A percentile compares a stretch with the other conserved stretches of the same genome.
These are phyloP conservation scores for Holtermannia corniformis DNA, from an alignment of 768 basidiomycete genomes.

Conservation along the genomic window DNA sequence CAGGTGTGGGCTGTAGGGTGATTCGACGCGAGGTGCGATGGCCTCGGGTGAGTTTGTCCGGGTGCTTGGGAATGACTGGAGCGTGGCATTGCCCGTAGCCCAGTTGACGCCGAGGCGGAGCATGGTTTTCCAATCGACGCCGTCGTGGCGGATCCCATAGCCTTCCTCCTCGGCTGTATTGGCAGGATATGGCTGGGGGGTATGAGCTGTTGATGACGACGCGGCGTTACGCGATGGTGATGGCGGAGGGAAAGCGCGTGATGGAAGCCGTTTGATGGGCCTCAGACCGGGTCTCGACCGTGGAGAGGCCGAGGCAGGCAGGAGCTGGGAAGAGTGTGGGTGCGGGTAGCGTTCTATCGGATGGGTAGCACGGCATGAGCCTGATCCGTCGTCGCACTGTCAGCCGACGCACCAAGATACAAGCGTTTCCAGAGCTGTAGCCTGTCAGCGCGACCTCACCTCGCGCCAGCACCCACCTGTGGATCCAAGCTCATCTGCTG, in stretches of 20 bases:
- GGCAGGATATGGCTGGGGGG: background rate
- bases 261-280: conserved; percentile 33
- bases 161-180: conserved; percentile 14
- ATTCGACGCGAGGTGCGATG: background rate
- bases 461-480: conserved; percentile 24
- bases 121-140: conserved; percentile 40
- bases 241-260: conserved; percentile 34
- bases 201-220: background rate
- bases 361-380: background rate
- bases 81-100: conserved; percentile 37
- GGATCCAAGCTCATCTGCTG: conserved; percentile 34
- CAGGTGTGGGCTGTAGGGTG: conserved; percentile 20
- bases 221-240: conserved; percentile 26
- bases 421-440: conserved; percentile 38
- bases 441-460: background rate
- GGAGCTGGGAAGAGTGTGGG: conserved; percentile 28
- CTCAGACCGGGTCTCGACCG: conserved; percentile 4
- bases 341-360: conserved; percentile 29
- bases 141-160: conserved; percentile 31
- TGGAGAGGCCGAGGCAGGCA: conserved; percentile 2
- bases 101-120: conserved; percentile 37
- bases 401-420: conserved; percentile 29
- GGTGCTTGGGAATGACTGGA: conserved; percentile 33
- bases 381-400: background rate
- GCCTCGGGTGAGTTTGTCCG: background rate